Evolutionary conservation across 345 rosid genomes (phyloP).

Genomic region (Linum tenue): DNA sequence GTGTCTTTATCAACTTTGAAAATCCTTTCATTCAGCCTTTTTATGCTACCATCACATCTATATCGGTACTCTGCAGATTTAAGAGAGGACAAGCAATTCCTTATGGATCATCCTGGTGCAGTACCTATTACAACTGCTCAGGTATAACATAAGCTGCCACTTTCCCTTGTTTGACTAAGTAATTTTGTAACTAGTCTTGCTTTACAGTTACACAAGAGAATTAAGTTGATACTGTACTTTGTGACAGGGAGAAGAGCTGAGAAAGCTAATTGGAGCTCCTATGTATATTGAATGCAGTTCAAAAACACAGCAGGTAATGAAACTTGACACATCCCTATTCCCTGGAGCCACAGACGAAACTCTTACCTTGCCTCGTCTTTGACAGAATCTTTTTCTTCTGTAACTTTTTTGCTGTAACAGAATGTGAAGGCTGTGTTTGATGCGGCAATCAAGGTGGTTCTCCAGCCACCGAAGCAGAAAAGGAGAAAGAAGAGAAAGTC

Average conservation of each 20-base stretch:
- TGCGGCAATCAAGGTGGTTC: constrained; percentile 47
- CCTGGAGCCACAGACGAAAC: not conserved
- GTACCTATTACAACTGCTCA: constrained; percentile 62
- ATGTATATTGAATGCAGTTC: constrained; percentile 79
- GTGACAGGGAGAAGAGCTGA: constrained; percentile 69
- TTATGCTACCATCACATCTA: constrained; percentile 1
- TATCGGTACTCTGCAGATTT: constrained; percentile 45
- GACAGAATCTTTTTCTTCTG: constrained; percentile 4
- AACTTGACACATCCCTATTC: not conserved
- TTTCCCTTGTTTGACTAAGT: not conserved
- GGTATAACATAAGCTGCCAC: constrained; percentile 27
- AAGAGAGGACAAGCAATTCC: constrained; percentile 66
- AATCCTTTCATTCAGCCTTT: not conserved
- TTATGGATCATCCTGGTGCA: constrained; percentile 67
- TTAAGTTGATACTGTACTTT: not conserved
- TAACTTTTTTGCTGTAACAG: constrained; percentile 18
- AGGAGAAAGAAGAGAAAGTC: constrained; percentile 38
- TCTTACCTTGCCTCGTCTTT: not conserved
- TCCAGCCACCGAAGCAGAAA: constrained; percentile 49
- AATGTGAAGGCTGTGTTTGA: constrained; percentile 49
- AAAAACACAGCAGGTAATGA: constrained; percentile 69
- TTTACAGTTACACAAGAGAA: not conserved
- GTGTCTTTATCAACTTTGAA: not conserved
- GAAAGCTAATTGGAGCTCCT: constrained; percentile 63
- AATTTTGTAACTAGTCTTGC: not conserved